These are phyloP conservation scores for Eutrema japonicum DNA, from an alignment of 345 rosid species.

Conservation along the genomic window DNA sequence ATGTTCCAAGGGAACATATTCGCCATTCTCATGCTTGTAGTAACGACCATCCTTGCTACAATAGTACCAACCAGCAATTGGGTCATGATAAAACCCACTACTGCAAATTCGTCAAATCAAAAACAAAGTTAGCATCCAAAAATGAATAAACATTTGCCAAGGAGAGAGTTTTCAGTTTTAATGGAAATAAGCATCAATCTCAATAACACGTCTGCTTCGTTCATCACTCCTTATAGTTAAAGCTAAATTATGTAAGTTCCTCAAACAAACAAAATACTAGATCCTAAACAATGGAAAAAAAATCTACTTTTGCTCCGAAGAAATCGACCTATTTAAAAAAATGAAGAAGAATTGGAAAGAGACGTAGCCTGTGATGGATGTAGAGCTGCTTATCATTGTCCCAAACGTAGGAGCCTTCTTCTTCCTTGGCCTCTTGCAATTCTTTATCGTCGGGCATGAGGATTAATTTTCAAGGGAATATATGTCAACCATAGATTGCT, in stretches of 20 bases:
- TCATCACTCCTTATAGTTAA: neutral
- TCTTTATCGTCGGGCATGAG: conserved; percentile 37
- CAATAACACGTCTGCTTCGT: neutral
- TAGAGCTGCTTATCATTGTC: conserved; percentile 66
- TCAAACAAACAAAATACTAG: too few relatives aligned
- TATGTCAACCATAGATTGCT: conserved; percentile 6
- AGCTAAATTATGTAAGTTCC: neutral
- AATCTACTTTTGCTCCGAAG: neutral
- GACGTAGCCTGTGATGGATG: conserved; percentile 68
- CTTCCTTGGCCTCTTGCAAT: conserved; percentile 47
- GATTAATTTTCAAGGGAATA: neutral
- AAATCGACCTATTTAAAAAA: neutral
- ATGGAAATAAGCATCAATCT: neutral
- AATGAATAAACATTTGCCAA: conserved; percentile 12
- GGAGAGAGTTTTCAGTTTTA: neutral
- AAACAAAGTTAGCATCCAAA: conserved; percentile 30
- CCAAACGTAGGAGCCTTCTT: conserved; percentile 63
- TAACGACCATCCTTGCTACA: conserved; percentile 75
- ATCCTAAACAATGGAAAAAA: neutral
- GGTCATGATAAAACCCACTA: conserved; percentile 88
- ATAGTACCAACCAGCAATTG: conserved; percentile 88
- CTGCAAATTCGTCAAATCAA: conserved; percentile 46
- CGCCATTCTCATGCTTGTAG: conserved; percentile 81
- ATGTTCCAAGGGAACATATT: conserved; percentile 60
- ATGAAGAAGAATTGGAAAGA: conserved; percentile 22